These are phyloP conservation scores for Cucurbita moschata DNA, from an alignment of 306 rosid genomes.

Conservation along the genomic window DNA sequence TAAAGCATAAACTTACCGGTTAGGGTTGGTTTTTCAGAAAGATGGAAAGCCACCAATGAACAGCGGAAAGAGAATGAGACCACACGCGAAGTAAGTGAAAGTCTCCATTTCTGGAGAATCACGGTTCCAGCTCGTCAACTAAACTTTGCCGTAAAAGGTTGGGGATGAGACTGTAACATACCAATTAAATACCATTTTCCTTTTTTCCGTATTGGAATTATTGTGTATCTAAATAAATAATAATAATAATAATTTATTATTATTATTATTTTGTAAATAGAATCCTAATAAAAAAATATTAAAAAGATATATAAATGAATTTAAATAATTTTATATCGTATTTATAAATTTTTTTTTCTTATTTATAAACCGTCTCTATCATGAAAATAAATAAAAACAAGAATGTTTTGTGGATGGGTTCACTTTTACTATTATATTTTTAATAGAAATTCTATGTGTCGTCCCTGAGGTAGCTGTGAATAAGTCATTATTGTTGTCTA, in stretches of 20 bases:
- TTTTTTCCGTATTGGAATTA: background rate
- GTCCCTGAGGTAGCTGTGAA: background rate
- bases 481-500: background rate
- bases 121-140: background rate
- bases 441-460: background rate
- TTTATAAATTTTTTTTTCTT: too few relatives aligned
- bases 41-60: constrained; percentile 1
- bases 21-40: background rate
- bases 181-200: background rate
- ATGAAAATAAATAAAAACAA: background rate
- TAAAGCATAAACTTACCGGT: constrained; percentile 2
- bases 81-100: background rate
- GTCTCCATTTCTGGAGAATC: background rate
- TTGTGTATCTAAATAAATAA: too few relatives aligned
- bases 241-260: too few relatives aligned
- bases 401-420: too few relatives aligned
- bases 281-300: too few relatives aligned
- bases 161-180: background rate
- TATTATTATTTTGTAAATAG: too few relatives aligned
- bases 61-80: background rate
- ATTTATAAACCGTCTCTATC: background rate
- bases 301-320: too few relatives aligned
- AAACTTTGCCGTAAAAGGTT: constrained; percentile 1
- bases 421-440: background rate
- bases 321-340: too few relatives aligned